These are phyloP conservation scores for Ophiostoma montium DNA, from an alignment of 2,329 filamentous ascomycete species.

Conservation along the genomic window DNA sequence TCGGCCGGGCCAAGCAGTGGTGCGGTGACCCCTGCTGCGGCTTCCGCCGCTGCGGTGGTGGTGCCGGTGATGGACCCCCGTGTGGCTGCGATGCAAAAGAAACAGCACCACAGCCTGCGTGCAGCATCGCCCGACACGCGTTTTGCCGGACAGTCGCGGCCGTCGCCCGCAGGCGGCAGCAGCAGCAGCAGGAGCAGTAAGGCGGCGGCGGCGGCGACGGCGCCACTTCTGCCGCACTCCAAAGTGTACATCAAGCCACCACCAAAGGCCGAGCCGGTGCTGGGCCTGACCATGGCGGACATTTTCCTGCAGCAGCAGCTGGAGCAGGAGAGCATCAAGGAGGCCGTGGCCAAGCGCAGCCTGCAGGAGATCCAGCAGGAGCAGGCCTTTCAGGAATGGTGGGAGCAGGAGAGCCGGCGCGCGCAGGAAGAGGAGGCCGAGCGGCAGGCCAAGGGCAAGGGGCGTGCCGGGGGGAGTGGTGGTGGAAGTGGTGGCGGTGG, in stretches of 20 bases:
- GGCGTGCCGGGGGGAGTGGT: slow-evolving; percentile 16
- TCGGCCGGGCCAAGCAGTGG: not conserved
- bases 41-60: not conserved
- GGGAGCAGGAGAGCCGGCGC: slow-evolving; percentile 70
- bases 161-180: slow-evolving; percentile 5
- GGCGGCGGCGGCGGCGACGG: slow-evolving; percentile 16
- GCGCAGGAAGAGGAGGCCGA: slow-evolving; percentile 49
- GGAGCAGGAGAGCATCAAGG: slow-evolving; percentile 69
- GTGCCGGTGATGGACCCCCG: slow-evolving; percentile 26
- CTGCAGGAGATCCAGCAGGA: slow-evolving; percentile 92
- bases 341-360: slow-evolving; percentile 76
- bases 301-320: slow-evolving; percentile 78
- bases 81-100: slow-evolving; percentile 21
- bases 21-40: not conserved
- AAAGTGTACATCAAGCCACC: slow-evolving; percentile 44
- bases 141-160: slow-evolving; percentile 42
- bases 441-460: slow-evolving; percentile 15
- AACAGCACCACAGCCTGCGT: slow-evolving; percentile 24
- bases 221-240: slow-evolving; percentile 41
- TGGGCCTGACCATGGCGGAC: slow-evolving; percentile 67
- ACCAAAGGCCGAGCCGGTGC: slow-evolving; percentile 38
- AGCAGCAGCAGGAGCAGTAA: slow-evolving; percentile 6
- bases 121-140: slow-evolving; percentile 49
- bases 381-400: slow-evolving; percentile 94
- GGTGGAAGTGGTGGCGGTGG: slow-evolving; percentile 1